A percentile compares a stretch with the other conserved stretches of the same genome.
These are phyloP conservation scores for Ceratocystis destructans DNA, from an alignment of 2,329 filamentous ascomycete genomes.

Conservation along the genomic window DNA sequence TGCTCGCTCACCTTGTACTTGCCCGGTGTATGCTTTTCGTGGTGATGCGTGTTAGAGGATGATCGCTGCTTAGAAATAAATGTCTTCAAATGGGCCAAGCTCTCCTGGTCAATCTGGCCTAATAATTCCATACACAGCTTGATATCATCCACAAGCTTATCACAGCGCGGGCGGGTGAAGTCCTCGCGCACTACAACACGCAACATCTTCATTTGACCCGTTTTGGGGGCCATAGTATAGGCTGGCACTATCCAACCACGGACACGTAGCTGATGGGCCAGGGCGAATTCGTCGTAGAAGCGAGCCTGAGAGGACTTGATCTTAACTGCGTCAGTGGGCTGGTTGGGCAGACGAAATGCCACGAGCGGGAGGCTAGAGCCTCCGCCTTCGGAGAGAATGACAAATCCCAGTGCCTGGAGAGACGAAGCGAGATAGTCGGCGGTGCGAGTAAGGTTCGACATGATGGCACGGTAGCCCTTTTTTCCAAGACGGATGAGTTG, in stretches of 20 bases:
- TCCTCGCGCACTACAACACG: constrained; percentile 87
- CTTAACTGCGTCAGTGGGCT: constrained; percentile 30
- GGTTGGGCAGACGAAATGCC: constrained; percentile 61
- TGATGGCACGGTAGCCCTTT: constrained; percentile 81
- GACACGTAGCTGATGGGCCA: constrained; percentile 74
- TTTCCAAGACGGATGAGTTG: constrained; percentile 91
- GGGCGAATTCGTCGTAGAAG: constrained; percentile 58
- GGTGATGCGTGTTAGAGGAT: constrained; percentile 37
- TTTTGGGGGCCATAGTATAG: constrained; percentile 92
- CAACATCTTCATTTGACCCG: constrained; percentile 73
- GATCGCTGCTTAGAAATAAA: constrained; percentile 45
- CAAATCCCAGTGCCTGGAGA: constrained; percentile 62
- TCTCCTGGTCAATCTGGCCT: constrained; percentile 57
- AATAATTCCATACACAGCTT: constrained; percentile 61
- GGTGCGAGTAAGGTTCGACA: constrained; percentile 82
- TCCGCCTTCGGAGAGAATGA: constrained; percentile 70
- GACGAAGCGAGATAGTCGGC: constrained; percentile 71
- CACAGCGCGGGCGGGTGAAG: constrained; percentile 70
- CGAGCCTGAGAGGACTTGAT: constrained; percentile 33
- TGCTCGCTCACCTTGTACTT: constrained; percentile 34
- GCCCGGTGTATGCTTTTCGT: constrained; percentile 39
- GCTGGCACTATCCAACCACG: constrained; percentile 89
- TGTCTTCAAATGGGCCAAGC: constrained; percentile 54
- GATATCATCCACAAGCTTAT: constrained; percentile 64
- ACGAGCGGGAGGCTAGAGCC: constrained; percentile 78